Percentiles rank a stretch among this genome's conserved stretches.
These are phyloP conservation scores for Pseudogymnoascus sp. DNA, from an alignment of 2,329 filamentous ascomycete genomes.

Conservation along the genomic window DNA sequence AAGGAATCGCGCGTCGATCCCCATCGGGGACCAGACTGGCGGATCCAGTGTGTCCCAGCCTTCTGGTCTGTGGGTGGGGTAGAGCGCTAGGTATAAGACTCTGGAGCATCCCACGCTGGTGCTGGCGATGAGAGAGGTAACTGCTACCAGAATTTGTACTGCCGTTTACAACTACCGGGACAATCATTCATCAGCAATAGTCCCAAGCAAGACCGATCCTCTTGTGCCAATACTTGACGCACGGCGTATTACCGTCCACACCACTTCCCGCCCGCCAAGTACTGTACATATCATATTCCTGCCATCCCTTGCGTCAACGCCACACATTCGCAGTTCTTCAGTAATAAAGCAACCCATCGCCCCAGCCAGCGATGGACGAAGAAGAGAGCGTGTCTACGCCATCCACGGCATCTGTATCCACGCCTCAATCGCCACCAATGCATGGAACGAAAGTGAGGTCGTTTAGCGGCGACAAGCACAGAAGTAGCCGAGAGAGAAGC, in stretches of 20 bases:
- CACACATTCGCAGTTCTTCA: neutral
- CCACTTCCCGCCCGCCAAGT: neutral
- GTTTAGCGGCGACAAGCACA: neutral
- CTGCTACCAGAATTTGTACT: neutral
- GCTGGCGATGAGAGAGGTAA: neutral
- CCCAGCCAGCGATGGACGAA: neutral
- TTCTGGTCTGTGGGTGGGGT: neutral
- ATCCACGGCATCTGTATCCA: neutral
- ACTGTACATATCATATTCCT: neutral
- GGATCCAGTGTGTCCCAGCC: neutral
- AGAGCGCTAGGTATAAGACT: neutral
- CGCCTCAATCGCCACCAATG: neutral
- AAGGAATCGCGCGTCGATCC: conserved; percentile 1
- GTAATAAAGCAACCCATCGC: neutral
- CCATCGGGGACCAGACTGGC: neutral
- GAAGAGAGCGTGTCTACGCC: neutral
- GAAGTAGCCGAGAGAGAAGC: neutral
- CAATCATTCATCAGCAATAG: neutral
- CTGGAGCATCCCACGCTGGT: neutral
- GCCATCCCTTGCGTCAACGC: neutral
- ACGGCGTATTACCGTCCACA: neutral
- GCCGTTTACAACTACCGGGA: neutral
- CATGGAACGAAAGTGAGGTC: neutral
- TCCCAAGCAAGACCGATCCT: neutral
- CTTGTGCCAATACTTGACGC: neutral